Evolutionary conservation across 2,329 filamentous ascomycete genomes (phyloP).

Genomic region (Coleophoma eucalyptorum): DNA sequence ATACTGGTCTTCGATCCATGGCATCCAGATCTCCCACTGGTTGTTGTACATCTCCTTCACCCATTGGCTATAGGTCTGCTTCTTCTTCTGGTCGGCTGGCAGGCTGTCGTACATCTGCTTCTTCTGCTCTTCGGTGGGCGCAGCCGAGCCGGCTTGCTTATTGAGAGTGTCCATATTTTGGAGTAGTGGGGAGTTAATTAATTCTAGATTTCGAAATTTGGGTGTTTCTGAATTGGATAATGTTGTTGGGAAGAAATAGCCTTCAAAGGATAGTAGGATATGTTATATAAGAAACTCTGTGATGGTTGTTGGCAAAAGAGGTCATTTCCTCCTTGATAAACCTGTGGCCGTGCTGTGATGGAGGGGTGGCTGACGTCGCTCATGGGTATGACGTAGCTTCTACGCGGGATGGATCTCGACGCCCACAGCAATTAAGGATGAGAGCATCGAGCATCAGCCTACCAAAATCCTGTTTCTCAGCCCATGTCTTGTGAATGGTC

Average conservation of each 20-base stretch:
- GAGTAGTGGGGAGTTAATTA: background rate
- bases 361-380: background rate
- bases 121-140: conserved; percentile 13
- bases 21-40: conserved; percentile 73
- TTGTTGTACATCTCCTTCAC: conserved; percentile 62
- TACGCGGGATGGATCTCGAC: no score
- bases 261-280: background rate
- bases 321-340: background rate
- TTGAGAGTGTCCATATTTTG: conserved; percentile 3
- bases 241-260: no score
- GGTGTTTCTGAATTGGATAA: background rate
- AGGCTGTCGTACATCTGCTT: conserved; percentile 12
- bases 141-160: background rate
- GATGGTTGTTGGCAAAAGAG: background rate
- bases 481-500: no score
- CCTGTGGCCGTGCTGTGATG: background rate
- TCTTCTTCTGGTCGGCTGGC: conserved; percentile 13
- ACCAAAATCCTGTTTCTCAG: no score
- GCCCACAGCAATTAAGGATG: no score
- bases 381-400: no score
- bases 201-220: background rate
- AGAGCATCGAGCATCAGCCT: no score
- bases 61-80: conserved; percentile 44
- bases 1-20: conserved; percentile 73
- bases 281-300: background rate